Evolutionary conservation across 2,329 filamentous ascomycete genomes (phyloP).

Genomic region (Camillea tinctor): DNA sequence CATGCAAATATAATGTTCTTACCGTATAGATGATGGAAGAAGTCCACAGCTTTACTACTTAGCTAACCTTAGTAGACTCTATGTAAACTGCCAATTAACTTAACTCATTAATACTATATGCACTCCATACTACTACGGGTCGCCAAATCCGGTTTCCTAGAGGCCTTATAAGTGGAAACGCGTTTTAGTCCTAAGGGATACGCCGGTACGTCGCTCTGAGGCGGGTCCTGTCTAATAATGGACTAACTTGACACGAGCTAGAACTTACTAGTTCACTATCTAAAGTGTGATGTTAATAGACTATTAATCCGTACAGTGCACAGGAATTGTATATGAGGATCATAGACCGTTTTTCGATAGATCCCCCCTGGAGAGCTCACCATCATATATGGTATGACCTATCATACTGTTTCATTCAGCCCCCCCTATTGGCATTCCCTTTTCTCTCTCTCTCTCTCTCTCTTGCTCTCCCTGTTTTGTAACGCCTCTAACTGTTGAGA

Average conservation of each 20-base stretch:
- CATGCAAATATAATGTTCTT: not conserved
- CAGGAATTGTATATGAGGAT: not conserved
- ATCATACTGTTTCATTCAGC: not conserved
- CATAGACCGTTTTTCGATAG: not conserved
- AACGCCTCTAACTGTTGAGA: not conserved
- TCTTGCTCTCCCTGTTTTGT: not conserved
- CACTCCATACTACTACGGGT: not conserved
- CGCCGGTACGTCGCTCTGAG: not conserved
- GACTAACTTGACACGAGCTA: not conserved
- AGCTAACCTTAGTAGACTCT: not conserved
- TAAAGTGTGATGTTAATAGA: not conserved
- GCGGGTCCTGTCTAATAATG: not conserved
- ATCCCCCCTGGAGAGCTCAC: not conserved
- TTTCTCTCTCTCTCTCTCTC: not conserved
- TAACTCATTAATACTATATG: not conserved
- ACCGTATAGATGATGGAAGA: not conserved
- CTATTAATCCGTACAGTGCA: not conserved
- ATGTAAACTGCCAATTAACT: not conserved
- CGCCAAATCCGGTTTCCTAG: slow-evolving; percentile 3
- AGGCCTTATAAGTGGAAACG: not conserved
- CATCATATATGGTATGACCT: not conserved
- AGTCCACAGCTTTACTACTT: no score
- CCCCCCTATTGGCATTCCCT: not conserved
- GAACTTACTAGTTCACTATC: not conserved
- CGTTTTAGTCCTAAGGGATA: not conserved